Evolutionary conservation across 75 land plant species (phyloP).

Genomic region (Adiantum capillusveneris): DNA sequence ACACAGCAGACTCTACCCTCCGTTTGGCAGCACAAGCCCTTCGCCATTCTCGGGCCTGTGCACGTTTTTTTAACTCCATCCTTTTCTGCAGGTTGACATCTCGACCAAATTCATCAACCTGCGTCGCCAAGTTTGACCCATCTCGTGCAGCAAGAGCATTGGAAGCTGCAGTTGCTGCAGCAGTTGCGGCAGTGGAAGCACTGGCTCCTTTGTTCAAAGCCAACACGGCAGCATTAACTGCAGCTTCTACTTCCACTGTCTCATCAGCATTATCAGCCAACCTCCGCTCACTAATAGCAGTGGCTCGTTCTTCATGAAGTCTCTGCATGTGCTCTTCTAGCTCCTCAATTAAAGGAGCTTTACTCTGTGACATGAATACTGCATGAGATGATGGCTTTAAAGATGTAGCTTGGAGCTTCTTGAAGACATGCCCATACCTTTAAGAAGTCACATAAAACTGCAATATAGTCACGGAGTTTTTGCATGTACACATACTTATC

Average conservation of each 20-base stretch:
- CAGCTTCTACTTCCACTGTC: constrained; percentile 68
- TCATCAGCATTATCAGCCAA: constrained; percentile 69
- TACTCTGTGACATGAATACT: constrained; percentile 39
- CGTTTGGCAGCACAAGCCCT: constrained; percentile 38
- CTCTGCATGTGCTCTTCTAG: constrained; percentile 94
- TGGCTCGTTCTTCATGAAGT: constrained; percentile 80
- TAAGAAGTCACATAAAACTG: constrained; percentile 81
- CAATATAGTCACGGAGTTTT: constrained; percentile 68
- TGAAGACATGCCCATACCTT: constrained; percentile 35
- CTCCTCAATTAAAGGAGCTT: constrained; percentile 83
- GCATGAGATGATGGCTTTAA: background rate
- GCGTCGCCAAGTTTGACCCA: constrained; percentile 36
- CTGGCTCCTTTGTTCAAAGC: constrained; percentile 53
- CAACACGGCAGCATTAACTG: constrained; percentile 67
- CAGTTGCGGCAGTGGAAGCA: constrained; percentile 28
- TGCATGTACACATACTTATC: constrained; percentile 92
- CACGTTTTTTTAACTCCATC: constrained; percentile 51
- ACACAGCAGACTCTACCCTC: constrained; percentile 17
- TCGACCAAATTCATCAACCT: constrained; percentile 91
- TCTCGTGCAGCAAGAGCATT: constrained; percentile 36
- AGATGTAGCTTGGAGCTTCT: background rate
- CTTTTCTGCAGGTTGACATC: constrained; percentile 75
- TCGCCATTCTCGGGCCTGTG: constrained; percentile 59
- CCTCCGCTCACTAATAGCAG: constrained; percentile 64
- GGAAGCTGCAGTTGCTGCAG: constrained; percentile 59